A percentile compares a stretch with the other conserved stretches of the same genome.
Evolutionary conservation across 768 basidiomycete species (phyloP).

Genomic region (Suillus placidus): DNA sequence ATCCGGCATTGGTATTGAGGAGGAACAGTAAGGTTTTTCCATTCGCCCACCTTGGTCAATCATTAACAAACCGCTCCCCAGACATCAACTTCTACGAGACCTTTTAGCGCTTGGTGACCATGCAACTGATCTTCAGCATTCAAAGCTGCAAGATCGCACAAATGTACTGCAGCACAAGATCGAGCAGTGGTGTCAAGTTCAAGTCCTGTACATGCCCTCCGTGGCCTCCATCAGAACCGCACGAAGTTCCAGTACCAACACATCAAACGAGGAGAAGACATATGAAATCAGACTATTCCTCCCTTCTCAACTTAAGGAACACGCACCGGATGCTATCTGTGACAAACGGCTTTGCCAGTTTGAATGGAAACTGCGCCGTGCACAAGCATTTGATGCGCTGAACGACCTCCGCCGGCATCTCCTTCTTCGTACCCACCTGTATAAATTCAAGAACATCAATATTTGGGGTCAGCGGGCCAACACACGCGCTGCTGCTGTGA

Average conservation of each 20-base stretch:
- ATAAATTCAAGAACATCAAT: slow-evolving; percentile 32
- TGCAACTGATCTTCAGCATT: no score
- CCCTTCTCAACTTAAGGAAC: no score
- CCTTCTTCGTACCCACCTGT: slow-evolving; percentile 31
- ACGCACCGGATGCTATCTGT: no score
- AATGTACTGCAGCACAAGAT: slow-evolving; percentile 27
- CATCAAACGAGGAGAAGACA: no score
- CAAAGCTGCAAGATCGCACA: no score
- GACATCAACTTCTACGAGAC: no score
- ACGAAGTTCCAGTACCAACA: neutral
- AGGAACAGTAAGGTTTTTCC: no score
- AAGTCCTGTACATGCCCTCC: slow-evolving; percentile 33
- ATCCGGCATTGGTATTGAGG: no score
- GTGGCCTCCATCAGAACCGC: neutral
- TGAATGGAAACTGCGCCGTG: slow-evolving; percentile 33
- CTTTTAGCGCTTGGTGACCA: no score
- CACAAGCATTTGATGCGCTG: slow-evolving; percentile 33
- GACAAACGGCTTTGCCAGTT: slow-evolving; percentile 17
- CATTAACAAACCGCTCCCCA: no score
- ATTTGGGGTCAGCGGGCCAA: slow-evolving; percentile 8
- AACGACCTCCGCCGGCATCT: slow-evolving; percentile 32
- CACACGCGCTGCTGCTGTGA: neutral
- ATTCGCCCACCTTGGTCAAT: no score
- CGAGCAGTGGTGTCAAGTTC: slow-evolving; percentile 31
- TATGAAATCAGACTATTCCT: no score